A percentile compares a stretch with the other conserved stretches of the same genome.
phyloP scores from a whole-genome alignment of 768 basidiomycete species.

The Leccinum subgranulosum region DNA sequence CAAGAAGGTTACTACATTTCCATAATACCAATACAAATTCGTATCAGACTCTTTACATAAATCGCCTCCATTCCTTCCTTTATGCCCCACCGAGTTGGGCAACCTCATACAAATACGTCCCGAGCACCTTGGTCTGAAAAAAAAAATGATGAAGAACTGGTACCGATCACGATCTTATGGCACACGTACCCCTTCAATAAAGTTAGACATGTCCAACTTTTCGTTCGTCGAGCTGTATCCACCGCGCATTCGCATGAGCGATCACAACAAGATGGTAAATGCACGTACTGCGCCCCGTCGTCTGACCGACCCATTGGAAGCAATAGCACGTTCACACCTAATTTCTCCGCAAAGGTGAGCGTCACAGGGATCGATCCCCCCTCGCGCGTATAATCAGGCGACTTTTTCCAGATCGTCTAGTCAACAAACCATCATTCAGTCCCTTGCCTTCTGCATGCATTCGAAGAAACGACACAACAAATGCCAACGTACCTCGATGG shows the following conservation, averaged over 20 bases:
- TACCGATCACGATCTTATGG: background rate
- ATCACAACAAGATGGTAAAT: background rate
- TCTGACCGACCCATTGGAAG: conserved; percentile 94
- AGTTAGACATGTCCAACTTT: conserved; percentile 90
- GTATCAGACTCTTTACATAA: background rate
- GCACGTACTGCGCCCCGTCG: conserved; percentile 85
- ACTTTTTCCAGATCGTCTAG: conserved; percentile 56
- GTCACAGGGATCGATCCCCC: conserved; percentile 96
- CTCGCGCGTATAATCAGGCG: conserved; percentile 83
- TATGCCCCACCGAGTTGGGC: conserved; percentile 19
- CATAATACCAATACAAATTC: background rate
- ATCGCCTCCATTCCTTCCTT: background rate
- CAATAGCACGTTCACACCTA: conserved; percentile 83
- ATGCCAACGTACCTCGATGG: conserved; percentile 58
- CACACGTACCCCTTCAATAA: conserved; percentile 70
- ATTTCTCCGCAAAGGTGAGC: conserved; percentile 85
- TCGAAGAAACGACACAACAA: background rate
- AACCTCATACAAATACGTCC: conserved; percentile 32
- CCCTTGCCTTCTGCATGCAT: background rate
- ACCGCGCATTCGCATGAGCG: background rate
- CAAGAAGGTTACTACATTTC: background rate
- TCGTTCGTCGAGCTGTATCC: conserved; percentile 80
- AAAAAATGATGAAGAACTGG: conserved; percentile 1
- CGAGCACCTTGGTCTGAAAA: conserved; percentile 32
- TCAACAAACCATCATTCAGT: background rate